Evolutionary conservation across 2,329 filamentous ascomycete genomes (phyloP).

Genomic region (Sarocladium brachiariae): DNA sequence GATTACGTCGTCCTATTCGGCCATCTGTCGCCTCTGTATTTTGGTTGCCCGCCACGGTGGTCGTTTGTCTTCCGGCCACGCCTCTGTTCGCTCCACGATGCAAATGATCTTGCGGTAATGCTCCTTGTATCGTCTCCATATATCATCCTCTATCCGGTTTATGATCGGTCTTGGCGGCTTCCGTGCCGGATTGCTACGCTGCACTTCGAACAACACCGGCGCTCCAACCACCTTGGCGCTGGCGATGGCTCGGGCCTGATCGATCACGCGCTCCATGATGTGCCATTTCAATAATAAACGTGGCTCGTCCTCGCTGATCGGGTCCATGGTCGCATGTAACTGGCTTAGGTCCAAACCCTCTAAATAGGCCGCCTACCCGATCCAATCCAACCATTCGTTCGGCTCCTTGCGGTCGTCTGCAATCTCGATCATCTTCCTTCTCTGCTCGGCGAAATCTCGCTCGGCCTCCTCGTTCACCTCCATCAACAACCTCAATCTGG

Average conservation of each 20-base stretch:
- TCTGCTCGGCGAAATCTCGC: background rate
- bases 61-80: background rate
- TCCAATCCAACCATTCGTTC: background rate
- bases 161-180: background rate
- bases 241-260: background rate
- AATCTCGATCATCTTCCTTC: background rate
- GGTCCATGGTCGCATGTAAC: background rate
- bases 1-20: slow-evolving; percentile 1
- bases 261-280: background rate
- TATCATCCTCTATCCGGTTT: slow-evolving; percentile 2
- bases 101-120: slow-evolving; percentile 4
- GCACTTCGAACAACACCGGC: background rate
- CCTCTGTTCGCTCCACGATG: slow-evolving; percentile 2
- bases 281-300: background rate
- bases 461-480: background rate
- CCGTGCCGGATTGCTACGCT: background rate
- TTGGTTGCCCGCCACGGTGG: background rate
- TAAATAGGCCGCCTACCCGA: background rate
- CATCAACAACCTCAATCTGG: background rate
- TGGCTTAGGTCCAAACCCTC: background rate
- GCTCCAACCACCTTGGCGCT: background rate
- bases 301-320: background rate
- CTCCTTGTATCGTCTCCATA: slow-evolving; percentile 7
- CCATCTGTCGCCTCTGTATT: background rate
- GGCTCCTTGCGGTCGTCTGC: background rate